phyloP scores from a whole-genome alignment of 495 filamentous ascomycete genomes.

The Talaromyces trachyspermus region DNA sequence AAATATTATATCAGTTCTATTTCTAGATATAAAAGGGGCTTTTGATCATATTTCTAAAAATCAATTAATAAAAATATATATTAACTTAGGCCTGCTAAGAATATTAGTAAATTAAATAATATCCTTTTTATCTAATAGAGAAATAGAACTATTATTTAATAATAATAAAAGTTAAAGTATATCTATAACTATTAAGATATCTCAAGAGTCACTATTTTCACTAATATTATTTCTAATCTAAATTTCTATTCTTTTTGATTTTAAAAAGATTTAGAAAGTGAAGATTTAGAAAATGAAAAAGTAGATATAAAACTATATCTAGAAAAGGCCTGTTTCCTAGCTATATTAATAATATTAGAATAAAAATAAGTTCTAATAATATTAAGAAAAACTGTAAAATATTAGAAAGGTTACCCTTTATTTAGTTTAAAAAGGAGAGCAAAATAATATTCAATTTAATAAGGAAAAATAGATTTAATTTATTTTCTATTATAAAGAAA shows the following conservation, averaged over 20 bases:
- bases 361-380: background rate
- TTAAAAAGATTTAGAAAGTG: background rate
- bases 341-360: background rate
- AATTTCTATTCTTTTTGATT: background rate
- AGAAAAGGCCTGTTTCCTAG: background rate
- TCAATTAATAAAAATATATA: too few species aligned
- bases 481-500: too few species aligned
- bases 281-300: background rate
- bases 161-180: background rate
- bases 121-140: background rate
- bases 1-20: too few species aligned
- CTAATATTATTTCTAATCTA: background rate
- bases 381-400: background rate
- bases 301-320: background rate
- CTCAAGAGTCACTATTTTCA: background rate
- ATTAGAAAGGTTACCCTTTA: too few species aligned
- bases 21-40: too few species aligned
- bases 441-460: too few species aligned
- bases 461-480: too few species aligned
- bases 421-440: too few species aligned
- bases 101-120: too few species aligned
- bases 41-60: too few species aligned
- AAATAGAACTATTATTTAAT: background rate
- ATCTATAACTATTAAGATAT: background rate
- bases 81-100: too few species aligned